A percentile compares a stretch with the other conserved stretches of the same genome.
Conservation (phyloP, 2,329 filamentous ascomycete species). For the Xylariaceae sp. region DNA sequence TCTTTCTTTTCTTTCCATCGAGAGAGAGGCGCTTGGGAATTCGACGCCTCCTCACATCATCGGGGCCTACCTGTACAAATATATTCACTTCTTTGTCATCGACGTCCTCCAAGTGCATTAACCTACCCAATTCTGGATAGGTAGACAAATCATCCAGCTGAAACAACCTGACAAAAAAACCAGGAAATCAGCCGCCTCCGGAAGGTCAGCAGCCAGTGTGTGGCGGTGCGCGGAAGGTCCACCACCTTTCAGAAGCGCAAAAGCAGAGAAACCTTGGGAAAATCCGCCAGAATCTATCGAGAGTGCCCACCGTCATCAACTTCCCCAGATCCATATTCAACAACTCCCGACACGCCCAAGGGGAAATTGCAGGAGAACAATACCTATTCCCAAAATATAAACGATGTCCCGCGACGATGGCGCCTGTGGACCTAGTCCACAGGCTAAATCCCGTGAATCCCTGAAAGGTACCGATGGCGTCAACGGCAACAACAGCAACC, state of each 20-base stretch:
- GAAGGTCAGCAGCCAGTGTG: conserved; percentile 8
- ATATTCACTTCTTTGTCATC: background rate
- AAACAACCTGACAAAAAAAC: background rate
- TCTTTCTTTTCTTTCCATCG: background rate
- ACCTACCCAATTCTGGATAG: too few relatives aligned
- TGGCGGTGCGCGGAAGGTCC: conserved; percentile 19
- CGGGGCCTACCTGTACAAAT: too few relatives aligned
- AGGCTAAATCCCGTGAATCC: conserved; percentile 2
- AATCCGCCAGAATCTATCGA: conserved; percentile 6
- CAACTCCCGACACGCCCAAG: conserved; percentile 1
- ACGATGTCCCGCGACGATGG: conserved; percentile 19
- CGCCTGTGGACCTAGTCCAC: conserved; percentile 8
- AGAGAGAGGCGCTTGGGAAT: too few relatives aligned
- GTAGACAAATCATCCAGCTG: background rate
- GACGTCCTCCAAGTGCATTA: too few relatives aligned
- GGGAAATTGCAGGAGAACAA: too few relatives aligned
- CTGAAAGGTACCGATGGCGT: background rate
- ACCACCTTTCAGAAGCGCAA: conserved; percentile 14
- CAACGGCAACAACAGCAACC: background rate
- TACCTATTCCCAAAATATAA: too few relatives aligned
- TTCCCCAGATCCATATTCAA: conserved; percentile 21
- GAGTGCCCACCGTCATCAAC: conserved; percentile 11
- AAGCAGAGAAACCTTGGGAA: conserved; percentile 1
- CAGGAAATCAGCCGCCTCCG: background rate
- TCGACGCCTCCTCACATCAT: too few relatives aligned